Evolutionary conservation across 176 grass and related monocot genomes (phyloP).

Genomic region (Raddia guianensis): DNA sequence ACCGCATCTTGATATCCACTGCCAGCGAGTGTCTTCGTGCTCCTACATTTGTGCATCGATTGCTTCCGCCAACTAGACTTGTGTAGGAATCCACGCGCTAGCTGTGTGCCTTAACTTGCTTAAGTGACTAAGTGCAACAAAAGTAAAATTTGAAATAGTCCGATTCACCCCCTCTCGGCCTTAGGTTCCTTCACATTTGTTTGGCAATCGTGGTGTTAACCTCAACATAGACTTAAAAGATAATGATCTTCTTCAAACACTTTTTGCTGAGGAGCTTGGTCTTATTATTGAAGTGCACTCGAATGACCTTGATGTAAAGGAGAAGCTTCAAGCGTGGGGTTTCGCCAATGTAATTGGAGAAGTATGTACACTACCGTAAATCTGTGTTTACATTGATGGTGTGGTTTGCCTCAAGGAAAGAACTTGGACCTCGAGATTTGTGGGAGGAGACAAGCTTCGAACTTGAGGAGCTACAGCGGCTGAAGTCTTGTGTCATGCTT

Average conservation of each 20-base stretch:
- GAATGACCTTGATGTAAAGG: constrained; percentile 48
- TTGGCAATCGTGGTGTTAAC: constrained; percentile 77
- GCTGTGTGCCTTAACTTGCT: too few relatives aligned
- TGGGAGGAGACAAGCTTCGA: constrained; percentile 96
- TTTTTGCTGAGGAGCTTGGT: constrained; percentile 91
- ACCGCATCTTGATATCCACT: too few relatives aligned
- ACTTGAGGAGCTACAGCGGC: constrained; percentile 74
- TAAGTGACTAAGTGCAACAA: too few relatives aligned
- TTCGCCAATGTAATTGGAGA: constrained; percentile 69
- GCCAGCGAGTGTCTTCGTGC: too few relatives aligned
- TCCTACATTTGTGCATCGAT: too few relatives aligned
- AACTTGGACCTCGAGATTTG: constrained; percentile 68
- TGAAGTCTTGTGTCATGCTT: constrained; percentile 77
- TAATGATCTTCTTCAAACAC: constrained; percentile 53
- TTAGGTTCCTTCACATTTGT: too few relatives aligned
- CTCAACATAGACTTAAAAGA: constrained; percentile 66
- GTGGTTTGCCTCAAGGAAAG: constrained; percentile 66
- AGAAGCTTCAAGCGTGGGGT: constrained; percentile 72
- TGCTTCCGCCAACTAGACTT: too few relatives aligned
- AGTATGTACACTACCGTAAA: constrained; percentile 58
- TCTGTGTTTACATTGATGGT: constrained; percentile 63
- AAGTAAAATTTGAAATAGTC: too few relatives aligned
- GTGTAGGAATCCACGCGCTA: too few relatives aligned
- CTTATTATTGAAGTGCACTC: constrained; percentile 69
- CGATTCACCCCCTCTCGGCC: too few relatives aligned